A percentile compares a stretch with the other conserved stretches of the same genome.
Evolutionary conservation across 371 early-diverging fungal species (phyloP).

Genomic region (Batrachochytrium dendrobatidis): DNA sequence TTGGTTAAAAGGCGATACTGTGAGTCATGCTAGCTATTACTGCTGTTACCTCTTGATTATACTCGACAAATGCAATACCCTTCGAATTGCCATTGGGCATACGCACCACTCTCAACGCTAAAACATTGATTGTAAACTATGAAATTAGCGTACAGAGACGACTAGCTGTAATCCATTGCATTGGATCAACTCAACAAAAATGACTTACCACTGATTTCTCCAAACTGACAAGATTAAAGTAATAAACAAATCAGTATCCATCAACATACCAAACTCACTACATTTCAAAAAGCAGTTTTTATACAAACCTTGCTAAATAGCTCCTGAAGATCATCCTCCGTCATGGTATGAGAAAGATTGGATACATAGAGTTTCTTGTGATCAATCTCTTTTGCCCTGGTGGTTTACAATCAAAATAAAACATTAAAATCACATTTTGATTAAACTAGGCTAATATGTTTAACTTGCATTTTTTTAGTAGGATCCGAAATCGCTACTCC

Average conservation of each 20-base stretch:
- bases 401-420: not conserved
- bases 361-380: constrained; percentile 30
- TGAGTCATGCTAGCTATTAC: too few relatives aligned
- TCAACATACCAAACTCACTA: not conserved
- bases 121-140: not conserved
- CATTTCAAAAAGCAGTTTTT: not conserved
- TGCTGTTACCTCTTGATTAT: constrained; percentile 28
- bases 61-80: constrained; percentile 39
- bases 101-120: constrained; percentile 14
- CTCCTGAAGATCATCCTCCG: constrained; percentile 25
- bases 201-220: constrained; percentile 16
- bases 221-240: constrained; percentile 18
- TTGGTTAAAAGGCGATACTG: too few relatives aligned
- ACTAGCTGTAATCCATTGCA: too few relatives aligned
- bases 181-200: too few relatives aligned
- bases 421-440: not conserved
- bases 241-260: too few relatives aligned
- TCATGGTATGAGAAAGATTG: constrained; percentile 27
- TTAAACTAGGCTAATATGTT: not conserved
- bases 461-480: constrained; percentile 19
- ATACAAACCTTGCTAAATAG: constrained; percentile 23
- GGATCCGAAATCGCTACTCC: constrained; percentile 39
- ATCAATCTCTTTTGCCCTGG: constrained; percentile 23
- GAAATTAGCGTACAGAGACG: constrained; percentile 1
- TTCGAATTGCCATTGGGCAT: constrained; percentile 23